Evolutionary conservation across 257 asterid genomes (phyloP), one percentile per base, ranked within the genome.

Genomic region (Verbena officinalis): DNA sequence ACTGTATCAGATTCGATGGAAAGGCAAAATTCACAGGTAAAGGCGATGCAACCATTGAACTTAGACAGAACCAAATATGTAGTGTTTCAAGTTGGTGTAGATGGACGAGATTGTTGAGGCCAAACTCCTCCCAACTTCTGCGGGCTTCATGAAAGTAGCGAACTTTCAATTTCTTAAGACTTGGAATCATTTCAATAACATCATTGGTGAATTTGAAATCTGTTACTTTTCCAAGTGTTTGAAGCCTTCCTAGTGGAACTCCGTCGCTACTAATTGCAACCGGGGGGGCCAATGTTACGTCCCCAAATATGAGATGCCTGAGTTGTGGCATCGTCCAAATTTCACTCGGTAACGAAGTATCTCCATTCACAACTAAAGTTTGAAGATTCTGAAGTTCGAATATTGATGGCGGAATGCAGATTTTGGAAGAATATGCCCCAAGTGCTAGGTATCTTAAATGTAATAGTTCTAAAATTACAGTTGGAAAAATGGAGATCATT

Each of bases 361-460:
- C 44, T 7, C 24, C 23, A 7, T 43, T n/a, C 10, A 44, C 14
- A 2, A 61, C 16, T 5, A 61, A 27, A 16, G 44, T 44, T 8
- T 44, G 67, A n/a, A 61, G 17, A 61, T 43, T 24, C 22, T 13
- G 4, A 23, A 60, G 15, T 10, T 0, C 23, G 15, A 39, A 21
- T 60, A 60, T 24, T 11, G 55, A 14, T 23, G 27, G 19, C 22
- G 38, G 42, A 11, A 60, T 38, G 44, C 20, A 61, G 16, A 15
- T 54, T 55, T 5, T 27, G 33, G 4, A 27, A 2, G 33, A 27
- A 5, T n/a, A n/a, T n/a, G 33, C 33, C 2, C 33, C 33, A 2
- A 27, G 33, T 27, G 33, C 33, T 2, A 61, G 53, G 44, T 44
- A 44, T 43, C 55, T 61, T 48, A 61, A 44, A 33, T 61, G 42